Percentiles rank a stretch among this genome's conserved stretches.
These are phyloP conservation scores for Helicostylum pulchrum DNA, from an alignment of 192 early-diverging fungal genomes.

Conservation along the genomic window DNA sequence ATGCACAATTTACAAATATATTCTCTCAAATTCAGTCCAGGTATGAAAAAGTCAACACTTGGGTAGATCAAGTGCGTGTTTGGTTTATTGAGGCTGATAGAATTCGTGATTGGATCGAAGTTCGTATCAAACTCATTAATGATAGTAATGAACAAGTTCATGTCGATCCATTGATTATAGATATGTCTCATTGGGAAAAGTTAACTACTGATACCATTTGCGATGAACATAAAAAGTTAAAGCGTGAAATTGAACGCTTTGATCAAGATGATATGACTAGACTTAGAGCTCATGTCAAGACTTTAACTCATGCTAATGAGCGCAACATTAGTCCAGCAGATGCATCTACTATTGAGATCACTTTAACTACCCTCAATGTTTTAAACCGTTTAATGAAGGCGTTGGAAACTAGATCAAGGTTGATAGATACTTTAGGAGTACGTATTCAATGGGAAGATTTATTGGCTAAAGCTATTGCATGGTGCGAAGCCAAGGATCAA, in stretches of 20 bases:
- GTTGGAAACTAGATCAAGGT: conserved; percentile 24
- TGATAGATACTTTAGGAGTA: conserved; percentile 22
- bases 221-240: conserved; percentile 33
- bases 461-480: conserved; percentile 18
- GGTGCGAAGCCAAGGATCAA: conserved; percentile 20
- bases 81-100: conserved; percentile 46
- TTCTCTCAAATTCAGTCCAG: conserved; percentile 12
- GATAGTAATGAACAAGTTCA: conserved; percentile 16
- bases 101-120: conserved; percentile 43
- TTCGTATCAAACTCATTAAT: conserved; percentile 32
- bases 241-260: conserved; percentile 39
- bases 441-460: conserved; percentile 42
- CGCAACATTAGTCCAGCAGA: conserved; percentile 40
- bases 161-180: conserved; percentile 28
- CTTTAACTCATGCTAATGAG: conserved; percentile 23
- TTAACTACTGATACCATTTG: conserved; percentile 22
- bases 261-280: conserved; percentile 44
- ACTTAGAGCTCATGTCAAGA: conserved; percentile 38
- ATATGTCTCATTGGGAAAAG: conserved; percentile 3
- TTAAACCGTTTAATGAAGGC: conserved; percentile 36
- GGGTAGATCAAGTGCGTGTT: conserved; percentile 35
- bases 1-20: background rate
- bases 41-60: conserved; percentile 28
- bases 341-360: conserved; percentile 46
- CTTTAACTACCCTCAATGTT: conserved; percentile 36